Evolutionary conservation across 257 asterid species (phyloP).

Genomic region (Solanum lycopersicoides): DNA sequence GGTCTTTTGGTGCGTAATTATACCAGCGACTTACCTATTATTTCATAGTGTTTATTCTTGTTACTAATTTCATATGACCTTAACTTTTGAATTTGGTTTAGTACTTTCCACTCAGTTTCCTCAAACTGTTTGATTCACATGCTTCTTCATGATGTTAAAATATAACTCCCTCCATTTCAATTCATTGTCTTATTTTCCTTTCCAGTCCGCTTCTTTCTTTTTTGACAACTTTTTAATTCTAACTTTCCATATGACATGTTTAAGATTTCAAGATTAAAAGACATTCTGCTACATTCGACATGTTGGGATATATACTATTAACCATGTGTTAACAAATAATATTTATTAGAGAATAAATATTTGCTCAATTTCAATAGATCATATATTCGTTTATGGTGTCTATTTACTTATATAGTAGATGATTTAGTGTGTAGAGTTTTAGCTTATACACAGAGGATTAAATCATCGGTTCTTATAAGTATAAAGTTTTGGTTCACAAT

Average conservation of each 20-base stretch:
- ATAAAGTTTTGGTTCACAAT: no score
- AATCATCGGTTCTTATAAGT: no score
- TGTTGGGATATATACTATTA: no score
- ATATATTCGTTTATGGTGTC: no score
- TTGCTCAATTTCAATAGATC: no score
- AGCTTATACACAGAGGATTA: no score
- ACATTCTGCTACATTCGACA: no score
- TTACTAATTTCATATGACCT: neutral
- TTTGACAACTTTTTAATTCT: neutral
- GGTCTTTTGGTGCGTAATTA: constrained; percentile 18
- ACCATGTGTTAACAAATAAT: no score
- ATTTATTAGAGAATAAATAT: no score
- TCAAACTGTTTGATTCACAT: neutral
- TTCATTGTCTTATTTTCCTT: neutral
- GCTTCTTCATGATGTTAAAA: neutral
- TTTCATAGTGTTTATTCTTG: neutral
- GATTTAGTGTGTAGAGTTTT: no score
- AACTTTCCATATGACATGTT: neutral
- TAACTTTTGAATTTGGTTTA: neutral
- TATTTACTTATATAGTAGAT: no score
- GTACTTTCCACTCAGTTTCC: neutral
- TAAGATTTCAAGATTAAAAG: neutral
- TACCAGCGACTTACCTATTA: neutral
- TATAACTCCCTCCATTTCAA: neutral
- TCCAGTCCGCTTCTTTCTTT: no score